Evolutionary conservation across 352 stramenopile genomes (phyloP).

Genomic region (Nothophytophthora sp.): DNA sequence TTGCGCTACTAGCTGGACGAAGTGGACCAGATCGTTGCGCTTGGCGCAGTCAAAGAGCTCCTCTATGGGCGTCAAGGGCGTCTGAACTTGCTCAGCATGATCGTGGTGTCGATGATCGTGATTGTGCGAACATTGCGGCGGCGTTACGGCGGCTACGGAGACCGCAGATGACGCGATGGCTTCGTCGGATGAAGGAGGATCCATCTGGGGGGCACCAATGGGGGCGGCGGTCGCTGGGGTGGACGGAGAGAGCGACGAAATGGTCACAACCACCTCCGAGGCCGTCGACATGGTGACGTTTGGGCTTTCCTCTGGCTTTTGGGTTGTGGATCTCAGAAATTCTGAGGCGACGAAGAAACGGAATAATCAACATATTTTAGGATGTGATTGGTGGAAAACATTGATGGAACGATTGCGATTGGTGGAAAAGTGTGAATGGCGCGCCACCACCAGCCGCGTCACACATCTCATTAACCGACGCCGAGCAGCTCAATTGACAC

Average conservation of each 20-base stretch:
- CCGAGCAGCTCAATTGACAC: too few species aligned
- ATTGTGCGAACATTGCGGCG: slow-evolving; percentile 4
- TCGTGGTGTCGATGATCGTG: slow-evolving; percentile 11
- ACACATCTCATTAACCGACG: too few species aligned
- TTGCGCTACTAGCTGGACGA: slow-evolving; percentile 48
- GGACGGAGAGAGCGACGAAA: background rate
- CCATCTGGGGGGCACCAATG: background rate
- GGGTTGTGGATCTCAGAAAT: background rate
- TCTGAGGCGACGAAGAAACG: background rate
- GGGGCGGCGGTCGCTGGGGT: background rate
- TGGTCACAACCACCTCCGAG: background rate
- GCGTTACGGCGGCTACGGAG: slow-evolving; percentile 1
- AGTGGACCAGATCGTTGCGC: slow-evolving; percentile 52
- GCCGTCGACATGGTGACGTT: background rate
- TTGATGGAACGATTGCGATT: background rate
- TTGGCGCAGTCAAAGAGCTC: slow-evolving; percentile 71
- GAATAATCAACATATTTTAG: background rate
- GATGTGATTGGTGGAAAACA: background rate
- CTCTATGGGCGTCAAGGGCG: slow-evolving; percentile 44
- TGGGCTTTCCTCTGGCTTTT: background rate
- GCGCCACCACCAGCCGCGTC: background rate
- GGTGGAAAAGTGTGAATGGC: background rate
- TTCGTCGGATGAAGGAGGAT: slow-evolving; percentile 1
- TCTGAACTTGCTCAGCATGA: slow-evolving; percentile 5
- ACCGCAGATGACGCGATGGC: background rate